phyloP scores from a whole-genome alignment of 371 early-diverging fungal species.

The Mortierella sp. region DNA sequence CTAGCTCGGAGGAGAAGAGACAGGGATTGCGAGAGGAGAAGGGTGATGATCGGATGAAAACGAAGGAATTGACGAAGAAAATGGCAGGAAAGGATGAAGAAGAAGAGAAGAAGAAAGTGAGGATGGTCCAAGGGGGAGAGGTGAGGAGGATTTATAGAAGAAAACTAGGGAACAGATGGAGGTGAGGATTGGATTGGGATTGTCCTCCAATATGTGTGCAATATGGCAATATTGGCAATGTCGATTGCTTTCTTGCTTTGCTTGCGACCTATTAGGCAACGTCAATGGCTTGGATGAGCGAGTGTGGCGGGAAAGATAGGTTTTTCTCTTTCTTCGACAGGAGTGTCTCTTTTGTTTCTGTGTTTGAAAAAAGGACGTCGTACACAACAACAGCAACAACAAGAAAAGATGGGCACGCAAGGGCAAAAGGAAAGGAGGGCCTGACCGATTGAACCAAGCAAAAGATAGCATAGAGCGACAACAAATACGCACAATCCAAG shows the following conservation, averaged over 20 bases:
- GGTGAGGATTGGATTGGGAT: neutral
- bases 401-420: neutral
- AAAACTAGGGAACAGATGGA: neutral
- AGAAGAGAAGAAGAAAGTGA: conserved; percentile 1
- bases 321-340: no score
- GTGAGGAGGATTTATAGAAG: conserved; percentile 11
- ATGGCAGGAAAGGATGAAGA: conserved; percentile 3
- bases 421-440: neutral
- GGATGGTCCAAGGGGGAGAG: neutral
- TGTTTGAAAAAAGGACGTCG: neutral
- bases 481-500: neutral
- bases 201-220: neutral
- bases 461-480: neutral
- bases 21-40: neutral
- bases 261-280: no score
- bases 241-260: neutral
- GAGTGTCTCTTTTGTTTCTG: no score
- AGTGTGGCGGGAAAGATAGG: conserved; percentile 7
- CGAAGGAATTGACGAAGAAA: neutral
- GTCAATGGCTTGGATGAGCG: no score
- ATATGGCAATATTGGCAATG: no score
- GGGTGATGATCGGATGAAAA: neutral
- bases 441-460: neutral
- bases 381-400: neutral
- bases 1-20: neutral